phyloP scores from a whole-genome alignment of 192 early-diverging fungal genomes.

The Mortierella hygrophila region DNA sequence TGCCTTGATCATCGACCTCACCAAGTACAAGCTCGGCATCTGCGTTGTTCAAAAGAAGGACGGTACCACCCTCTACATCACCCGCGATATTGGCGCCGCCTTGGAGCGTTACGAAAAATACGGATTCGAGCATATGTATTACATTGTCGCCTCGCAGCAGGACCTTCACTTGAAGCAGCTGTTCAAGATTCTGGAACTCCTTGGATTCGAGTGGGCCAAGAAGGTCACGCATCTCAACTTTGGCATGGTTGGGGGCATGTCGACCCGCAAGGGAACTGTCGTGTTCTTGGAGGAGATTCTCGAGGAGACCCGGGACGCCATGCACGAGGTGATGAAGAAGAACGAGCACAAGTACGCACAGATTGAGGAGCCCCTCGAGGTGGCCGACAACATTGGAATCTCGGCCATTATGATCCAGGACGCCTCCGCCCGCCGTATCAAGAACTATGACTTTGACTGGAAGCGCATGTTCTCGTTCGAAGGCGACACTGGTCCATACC shows the following conservation, averaged over 20 bases:
- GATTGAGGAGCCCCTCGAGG: constrained; percentile 82
- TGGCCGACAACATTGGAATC: constrained; percentile 92
- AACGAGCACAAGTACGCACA: constrained; percentile 90
- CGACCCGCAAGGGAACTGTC: constrained; percentile 94
- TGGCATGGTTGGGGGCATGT: constrained; percentile 96
- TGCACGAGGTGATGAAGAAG: constrained; percentile 93
- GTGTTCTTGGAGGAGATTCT: constrained; percentile 98
- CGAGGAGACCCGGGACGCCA: constrained; percentile 84
- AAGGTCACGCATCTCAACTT: constrained; percentile 93
- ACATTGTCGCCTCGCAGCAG: constrained; percentile 93
- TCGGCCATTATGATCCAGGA: constrained; percentile 95
- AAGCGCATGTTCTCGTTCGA: constrained; percentile 94
- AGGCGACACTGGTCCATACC: constrained; percentile 99
- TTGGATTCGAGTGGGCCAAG: constrained; percentile 85
- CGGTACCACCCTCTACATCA: constrained; percentile 93
- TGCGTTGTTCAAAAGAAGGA: constrained; percentile 91
- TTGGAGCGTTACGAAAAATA: constrained; percentile 89
- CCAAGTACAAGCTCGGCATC: constrained; percentile 84
- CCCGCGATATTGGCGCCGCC: constrained; percentile 97
- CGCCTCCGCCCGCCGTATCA: constrained; percentile 89
- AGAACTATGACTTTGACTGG: constrained; percentile 96
- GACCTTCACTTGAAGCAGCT: constrained; percentile 94
- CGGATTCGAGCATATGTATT: constrained; percentile 93
- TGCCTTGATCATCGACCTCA: constrained; percentile 89
- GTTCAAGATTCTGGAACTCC: constrained; percentile 91